Percentiles rank a stretch among this genome's conserved stretches.
Conservation (phyloP, 768 basidiomycete genomes). For the Trametes meyenii region DNA sequence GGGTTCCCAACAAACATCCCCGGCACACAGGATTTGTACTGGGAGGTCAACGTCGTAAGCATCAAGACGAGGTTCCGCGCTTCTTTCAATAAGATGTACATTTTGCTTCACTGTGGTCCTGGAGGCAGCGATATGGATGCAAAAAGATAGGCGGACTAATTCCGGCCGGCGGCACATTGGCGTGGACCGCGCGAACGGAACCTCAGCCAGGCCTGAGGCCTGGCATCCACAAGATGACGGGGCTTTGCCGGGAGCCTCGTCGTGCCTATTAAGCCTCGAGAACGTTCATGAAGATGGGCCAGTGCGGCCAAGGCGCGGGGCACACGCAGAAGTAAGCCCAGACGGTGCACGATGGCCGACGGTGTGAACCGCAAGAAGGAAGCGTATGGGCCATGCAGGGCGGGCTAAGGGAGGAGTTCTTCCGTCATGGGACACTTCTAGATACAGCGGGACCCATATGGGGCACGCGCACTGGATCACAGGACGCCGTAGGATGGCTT, state of each 20-base stretch:
- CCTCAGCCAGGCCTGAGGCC: not conserved
- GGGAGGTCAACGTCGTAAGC: too few species aligned
- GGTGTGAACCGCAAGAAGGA: conserved; percentile 1
- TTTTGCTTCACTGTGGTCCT: not conserved
- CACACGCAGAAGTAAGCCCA: not conserved
- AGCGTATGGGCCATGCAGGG: not conserved
- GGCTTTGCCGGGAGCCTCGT: not conserved
- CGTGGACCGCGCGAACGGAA: conserved; percentile 1
- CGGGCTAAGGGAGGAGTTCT: not conserved
- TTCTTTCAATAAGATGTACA: not conserved
- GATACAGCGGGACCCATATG: not conserved
- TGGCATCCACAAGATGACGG: not conserved
- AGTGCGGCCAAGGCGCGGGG: too few species aligned
- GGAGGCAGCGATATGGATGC: not conserved
- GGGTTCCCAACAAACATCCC: too few species aligned
- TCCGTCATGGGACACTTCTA: conserved; percentile 14
- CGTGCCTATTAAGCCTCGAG: not conserved
- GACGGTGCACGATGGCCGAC: conserved; percentile 4
- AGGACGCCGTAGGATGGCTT: not conserved
- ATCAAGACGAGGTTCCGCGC: too few species aligned
- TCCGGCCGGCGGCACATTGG: not conserved
- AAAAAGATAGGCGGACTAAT: not conserved
- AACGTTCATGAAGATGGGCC: not conserved
- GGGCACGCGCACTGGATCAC: conserved; percentile 1
- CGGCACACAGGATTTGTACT: too few species aligned